phyloP scores from a whole-genome alignment of 192 early-diverging fungal genomes.

The Radiomyces spectabilis region DNA sequence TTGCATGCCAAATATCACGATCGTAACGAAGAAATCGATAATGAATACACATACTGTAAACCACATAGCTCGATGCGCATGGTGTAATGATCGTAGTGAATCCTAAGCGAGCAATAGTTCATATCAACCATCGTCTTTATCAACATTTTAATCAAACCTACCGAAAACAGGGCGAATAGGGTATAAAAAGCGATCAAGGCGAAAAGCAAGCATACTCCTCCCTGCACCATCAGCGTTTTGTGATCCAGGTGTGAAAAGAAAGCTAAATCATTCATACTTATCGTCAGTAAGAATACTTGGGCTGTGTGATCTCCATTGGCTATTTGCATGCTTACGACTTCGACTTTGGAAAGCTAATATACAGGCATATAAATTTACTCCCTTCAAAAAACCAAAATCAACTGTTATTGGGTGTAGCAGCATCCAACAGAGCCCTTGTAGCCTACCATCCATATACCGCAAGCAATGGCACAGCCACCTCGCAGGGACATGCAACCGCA shows the following conservation, averaged over 20 bases:
- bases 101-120: too few species aligned
- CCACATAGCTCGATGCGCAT: neutral
- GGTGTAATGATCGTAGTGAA: too few species aligned
- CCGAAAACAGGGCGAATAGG: too few species aligned
- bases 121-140: neutral
- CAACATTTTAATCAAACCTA: neutral
- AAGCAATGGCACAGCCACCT: conserved; percentile 17
- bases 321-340: conserved; percentile 16
- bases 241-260: neutral
- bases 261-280: neutral
- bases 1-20: neutral
- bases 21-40: neutral
- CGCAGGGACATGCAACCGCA: conserved; percentile 25
- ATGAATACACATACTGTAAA: neutral
- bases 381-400: conserved; percentile 7
- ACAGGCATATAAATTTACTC: conserved; percentile 11
- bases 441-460: conserved; percentile 23
- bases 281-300: neutral
- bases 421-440: neutral
- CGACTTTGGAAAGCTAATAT: conserved; percentile 12
- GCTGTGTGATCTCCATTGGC: neutral
- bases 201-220: neutral
- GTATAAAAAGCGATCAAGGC: neutral
- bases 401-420: neutral
- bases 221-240: neutral